Base-by-base conservation (phyloP, 192 early-diverging fungal genomes). In the Pilaira anomala region DNA sequence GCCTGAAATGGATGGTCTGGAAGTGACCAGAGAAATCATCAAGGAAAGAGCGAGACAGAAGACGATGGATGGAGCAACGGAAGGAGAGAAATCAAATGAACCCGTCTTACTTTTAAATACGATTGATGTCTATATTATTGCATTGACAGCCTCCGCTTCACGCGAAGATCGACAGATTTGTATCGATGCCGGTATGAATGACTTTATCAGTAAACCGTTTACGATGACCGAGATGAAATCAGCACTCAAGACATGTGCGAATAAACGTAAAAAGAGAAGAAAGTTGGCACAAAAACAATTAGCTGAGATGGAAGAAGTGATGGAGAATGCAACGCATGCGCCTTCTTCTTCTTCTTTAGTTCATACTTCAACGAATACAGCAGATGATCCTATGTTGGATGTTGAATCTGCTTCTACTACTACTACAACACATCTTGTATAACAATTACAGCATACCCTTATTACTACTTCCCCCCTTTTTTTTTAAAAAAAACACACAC, bases 121-220 rank as follows among this genome's bases (percentile, higher is more conserved):
- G n/a, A 16, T 55, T 39, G 74, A 82, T 50, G 54, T 79, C 12
- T 78, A 79, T 55, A 79, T 82, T 33, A 79, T 82, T 63, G 80
- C 80, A 19, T 66, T 82, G 16, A 82, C 80, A 8, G 80, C 80
- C 2, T 82, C 78, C 1, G 80, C 78, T 0, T 76, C 76, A 65
- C 65, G 59, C 24, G 72, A 75, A 24, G 78, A 79, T 56, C 70
- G 78, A 29, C 73, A 82, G 41, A 76, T 72, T 14, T 82, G 80
- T 56, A 78, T 79, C 49, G 75, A 78, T 21, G 80, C 80, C 1
- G 80, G 80, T 0, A 79, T 82, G 80, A 77, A 82, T 30, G 80
- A 79, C 33, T 82, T 76, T 44, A 79, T 82, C 54, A 72, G 68
- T 21, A 82, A 82, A 48, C 80, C 80, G 0, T 79, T 81, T 54